Evolutionary conservation across 352 stramenopile species (phyloP), one percentile per base, ranked within the genome.

Genomic region (Phytophthora pini): DNA sequence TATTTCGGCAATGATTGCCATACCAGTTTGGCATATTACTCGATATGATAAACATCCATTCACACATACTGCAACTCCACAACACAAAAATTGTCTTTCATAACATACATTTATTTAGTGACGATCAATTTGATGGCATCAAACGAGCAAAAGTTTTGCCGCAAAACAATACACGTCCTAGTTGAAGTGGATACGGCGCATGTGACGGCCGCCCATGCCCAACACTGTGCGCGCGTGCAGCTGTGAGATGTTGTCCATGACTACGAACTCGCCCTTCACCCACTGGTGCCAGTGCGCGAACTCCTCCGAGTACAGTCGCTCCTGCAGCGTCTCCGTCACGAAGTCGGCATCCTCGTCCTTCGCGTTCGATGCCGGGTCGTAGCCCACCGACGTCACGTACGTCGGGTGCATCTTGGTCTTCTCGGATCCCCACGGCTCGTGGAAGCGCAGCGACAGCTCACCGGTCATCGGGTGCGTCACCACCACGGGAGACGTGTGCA

Each of bases 401-500:
- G 61, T 69, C 39, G 61, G 61, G 32, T 69, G 61, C 61, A 69
- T 56, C 54, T 69, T 69, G 46, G 53, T 64, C 46, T 64, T 63
- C 61, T 69, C 54, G 31, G 61, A 46, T 1, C 61, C 61, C 61
- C 61, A 69, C 24, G 61, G 53, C 26, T 65, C 52, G 53, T 64
- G 52, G 24, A 46, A 69, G 2, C 61, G 61, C 38, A 69, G 40
- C 26, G 32, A 39, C 46, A 64, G 8, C 40, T 64, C 61, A 3
- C 61, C 61, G 1, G 61, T 69, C 3, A 64, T 64, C 17, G 53
- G 61, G 31, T 65, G 61, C 5, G 53, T 60, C 38, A 51, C 32
- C 38, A 69, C 54, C 47, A 64, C 54, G 1, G 61, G 61, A 22
- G 53, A 69, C 46, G 46, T 69, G 53, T 64, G 54, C 12, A 69